Conservation (phyloP, 345 rosid species). For the Luvunga scandens region DNA sequence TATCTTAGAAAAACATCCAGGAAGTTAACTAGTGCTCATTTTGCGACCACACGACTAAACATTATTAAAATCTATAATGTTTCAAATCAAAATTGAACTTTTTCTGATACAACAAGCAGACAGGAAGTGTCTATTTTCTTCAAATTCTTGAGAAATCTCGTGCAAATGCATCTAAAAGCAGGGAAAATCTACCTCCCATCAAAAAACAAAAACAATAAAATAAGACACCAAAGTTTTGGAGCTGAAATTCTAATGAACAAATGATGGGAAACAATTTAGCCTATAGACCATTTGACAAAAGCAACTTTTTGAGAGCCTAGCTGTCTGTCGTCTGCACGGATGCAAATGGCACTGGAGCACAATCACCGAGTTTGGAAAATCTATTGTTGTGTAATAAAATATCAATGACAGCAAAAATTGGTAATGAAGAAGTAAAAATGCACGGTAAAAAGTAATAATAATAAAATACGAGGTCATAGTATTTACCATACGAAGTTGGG, state of each 20-base stretch:
- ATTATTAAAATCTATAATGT: not conserved
- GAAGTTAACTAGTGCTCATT: too few relatives aligned
- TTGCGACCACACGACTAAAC: not conserved
- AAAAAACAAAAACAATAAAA: not conserved
- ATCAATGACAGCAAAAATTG: not conserved
- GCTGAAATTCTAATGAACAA: not conserved
- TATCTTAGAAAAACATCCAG: constrained; percentile 6
- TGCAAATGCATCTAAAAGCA: not conserved
- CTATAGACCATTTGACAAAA: not conserved
- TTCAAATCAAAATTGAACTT: not conserved
- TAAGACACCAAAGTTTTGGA: not conserved
- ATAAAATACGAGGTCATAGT: not conserved
- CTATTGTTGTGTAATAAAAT: not conserved
- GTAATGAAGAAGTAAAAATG: not conserved
- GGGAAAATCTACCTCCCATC: not conserved
- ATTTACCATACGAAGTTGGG: constrained; percentile 82
- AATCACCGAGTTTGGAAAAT: not conserved
- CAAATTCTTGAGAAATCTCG: not conserved
- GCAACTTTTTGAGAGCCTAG: not conserved
- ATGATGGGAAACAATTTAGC: not conserved
- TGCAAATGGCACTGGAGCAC: not conserved
- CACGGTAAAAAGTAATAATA: not conserved
- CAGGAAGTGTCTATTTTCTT: not conserved
- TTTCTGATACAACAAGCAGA: not conserved
- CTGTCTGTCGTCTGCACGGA: not conserved